phyloP scores from a whole-genome alignment of 768 basidiomycete species.

The Fomitopsis serialis region DNA sequence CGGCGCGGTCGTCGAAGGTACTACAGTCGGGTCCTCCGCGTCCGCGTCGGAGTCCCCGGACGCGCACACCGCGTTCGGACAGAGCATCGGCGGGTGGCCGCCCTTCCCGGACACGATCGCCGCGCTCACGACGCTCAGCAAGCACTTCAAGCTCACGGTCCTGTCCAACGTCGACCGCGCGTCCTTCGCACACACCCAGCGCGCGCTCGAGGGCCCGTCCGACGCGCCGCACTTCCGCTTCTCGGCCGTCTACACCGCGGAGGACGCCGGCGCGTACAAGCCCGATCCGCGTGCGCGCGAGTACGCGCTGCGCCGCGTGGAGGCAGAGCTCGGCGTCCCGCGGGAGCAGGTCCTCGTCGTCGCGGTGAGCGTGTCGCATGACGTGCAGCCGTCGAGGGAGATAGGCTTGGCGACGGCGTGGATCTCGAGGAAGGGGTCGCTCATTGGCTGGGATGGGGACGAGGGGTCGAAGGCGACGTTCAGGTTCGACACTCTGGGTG shows the following conservation, averaged over 20 bases:
- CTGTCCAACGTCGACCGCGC: constrained; percentile 70
- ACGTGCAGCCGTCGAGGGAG: constrained; percentile 55
- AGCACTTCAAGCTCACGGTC: constrained; percentile 63
- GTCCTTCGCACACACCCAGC: constrained; percentile 58
- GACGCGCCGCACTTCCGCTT: constrained; percentile 44
- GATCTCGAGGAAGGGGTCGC: constrained; percentile 49
- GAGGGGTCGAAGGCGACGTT: constrained; percentile 20
- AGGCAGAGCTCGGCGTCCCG: constrained; percentile 23
- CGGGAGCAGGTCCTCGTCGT: constrained; percentile 54
- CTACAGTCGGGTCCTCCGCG: constrained; percentile 12
- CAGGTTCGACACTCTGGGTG: constrained; percentile 51
- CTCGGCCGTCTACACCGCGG: constrained; percentile 61
- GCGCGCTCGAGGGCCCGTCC: constrained; percentile 33
- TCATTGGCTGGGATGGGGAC: constrained; percentile 35
- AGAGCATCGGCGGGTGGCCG: constrained; percentile 56
- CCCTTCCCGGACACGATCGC: constrained; percentile 61
- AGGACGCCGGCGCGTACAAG: constrained; percentile 72
- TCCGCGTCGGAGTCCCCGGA: constrained; percentile 1
- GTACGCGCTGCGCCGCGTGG: constrained; percentile 37
- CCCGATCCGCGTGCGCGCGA: constrained; percentile 53
- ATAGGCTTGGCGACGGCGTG: constrained; percentile 57
- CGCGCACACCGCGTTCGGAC: constrained; percentile 38
- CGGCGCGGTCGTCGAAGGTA: neutral
- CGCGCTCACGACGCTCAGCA: constrained; percentile 55
- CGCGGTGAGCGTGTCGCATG: constrained; percentile 64